Conservation (phyloP, 108 stramenopile species). For the Asterionellopsis glacialis region DNA sequence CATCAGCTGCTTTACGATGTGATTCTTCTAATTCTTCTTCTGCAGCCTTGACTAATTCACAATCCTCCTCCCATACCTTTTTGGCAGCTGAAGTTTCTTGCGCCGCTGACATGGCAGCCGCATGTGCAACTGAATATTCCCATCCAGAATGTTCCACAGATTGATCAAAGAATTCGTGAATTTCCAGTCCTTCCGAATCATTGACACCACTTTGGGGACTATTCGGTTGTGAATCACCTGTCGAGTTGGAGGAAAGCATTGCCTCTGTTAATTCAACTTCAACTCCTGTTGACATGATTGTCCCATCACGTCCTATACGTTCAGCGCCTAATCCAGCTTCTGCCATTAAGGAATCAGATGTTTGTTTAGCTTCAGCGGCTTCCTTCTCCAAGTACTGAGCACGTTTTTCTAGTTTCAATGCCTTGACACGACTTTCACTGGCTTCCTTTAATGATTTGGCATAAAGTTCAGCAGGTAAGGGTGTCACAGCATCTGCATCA, state of each 20-base stretch:
- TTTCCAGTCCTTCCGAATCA: constrained; percentile 52
- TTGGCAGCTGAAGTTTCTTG: constrained; percentile 44
- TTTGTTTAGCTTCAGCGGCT: constrained; percentile 33
- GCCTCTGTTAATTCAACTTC: not conserved
- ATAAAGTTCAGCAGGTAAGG: not conserved
- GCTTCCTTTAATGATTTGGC: not conserved
- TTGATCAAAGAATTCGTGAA: constrained; percentile 59
- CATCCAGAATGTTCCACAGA: constrained; percentile 45
- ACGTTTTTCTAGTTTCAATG: not conserved
- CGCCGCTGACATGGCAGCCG: constrained; percentile 50
- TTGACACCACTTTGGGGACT: not conserved
- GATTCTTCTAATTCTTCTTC: constrained; percentile 39
- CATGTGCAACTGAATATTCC: constrained; percentile 34
- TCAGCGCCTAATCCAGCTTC: constrained; percentile 25
- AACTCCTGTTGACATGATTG: not conserved
- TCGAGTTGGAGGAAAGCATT: not conserved
- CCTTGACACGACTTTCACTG: not conserved
- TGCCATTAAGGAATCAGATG: constrained; percentile 23
- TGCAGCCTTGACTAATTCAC: constrained; percentile 46
- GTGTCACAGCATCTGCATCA: not conserved
- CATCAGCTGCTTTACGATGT: constrained; percentile 27
- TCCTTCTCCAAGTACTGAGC: constrained; percentile 30
- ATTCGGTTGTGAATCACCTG: not conserved
- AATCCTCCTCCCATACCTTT: constrained; percentile 39
- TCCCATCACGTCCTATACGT: not conserved